phyloP scores from a whole-genome alignment of 345 rosid genomes.

The Punica granatum region DNA sequence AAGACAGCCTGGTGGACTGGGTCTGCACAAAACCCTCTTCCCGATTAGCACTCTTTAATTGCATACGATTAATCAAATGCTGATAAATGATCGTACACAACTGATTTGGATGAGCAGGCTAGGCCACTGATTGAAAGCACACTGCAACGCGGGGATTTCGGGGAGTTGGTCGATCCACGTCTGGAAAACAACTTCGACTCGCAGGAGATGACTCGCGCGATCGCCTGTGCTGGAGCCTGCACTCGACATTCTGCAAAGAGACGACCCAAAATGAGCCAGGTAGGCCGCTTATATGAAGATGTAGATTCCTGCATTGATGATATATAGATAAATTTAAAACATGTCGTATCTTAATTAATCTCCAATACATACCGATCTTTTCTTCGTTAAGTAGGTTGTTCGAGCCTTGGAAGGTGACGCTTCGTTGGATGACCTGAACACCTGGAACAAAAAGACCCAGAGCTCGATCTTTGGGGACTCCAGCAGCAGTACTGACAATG shows the following conservation, averaged over 20 bases:
- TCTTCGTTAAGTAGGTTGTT: slow-evolving; percentile 34
- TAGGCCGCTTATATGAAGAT: slow-evolving; percentile 10
- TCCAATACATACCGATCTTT: too few relatives aligned
- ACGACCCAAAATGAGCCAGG: slow-evolving; percentile 91
- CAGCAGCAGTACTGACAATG: slow-evolving; percentile 14
- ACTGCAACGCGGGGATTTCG: slow-evolving; percentile 44
- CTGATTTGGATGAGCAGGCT: slow-evolving; percentile 34
- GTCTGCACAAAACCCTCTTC: slow-evolving; percentile 18
- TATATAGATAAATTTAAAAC: too few relatives aligned
- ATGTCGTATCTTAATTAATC: background rate
- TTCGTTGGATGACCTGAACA: slow-evolving; percentile 47
- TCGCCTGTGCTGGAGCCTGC: slow-evolving; percentile 64
- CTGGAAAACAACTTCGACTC: slow-evolving; percentile 38
- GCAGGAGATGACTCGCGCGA: slow-evolving; percentile 64
- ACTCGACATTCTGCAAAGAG: slow-evolving; percentile 66
- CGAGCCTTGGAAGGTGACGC: slow-evolving; percentile 64
- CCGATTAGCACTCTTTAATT: background rate
- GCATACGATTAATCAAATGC: background rate
- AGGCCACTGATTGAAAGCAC: slow-evolving; percentile 56
- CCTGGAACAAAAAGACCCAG: slow-evolving; percentile 34
- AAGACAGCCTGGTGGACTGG: slow-evolving; percentile 90
- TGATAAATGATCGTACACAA: background rate
- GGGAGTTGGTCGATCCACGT: slow-evolving; percentile 51
- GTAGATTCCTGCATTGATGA: background rate
- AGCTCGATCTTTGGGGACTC: slow-evolving; percentile 23